Conservation (phyloP, 2,329 filamentous ascomycete genomes). For the Xylaria sp. region DNA sequence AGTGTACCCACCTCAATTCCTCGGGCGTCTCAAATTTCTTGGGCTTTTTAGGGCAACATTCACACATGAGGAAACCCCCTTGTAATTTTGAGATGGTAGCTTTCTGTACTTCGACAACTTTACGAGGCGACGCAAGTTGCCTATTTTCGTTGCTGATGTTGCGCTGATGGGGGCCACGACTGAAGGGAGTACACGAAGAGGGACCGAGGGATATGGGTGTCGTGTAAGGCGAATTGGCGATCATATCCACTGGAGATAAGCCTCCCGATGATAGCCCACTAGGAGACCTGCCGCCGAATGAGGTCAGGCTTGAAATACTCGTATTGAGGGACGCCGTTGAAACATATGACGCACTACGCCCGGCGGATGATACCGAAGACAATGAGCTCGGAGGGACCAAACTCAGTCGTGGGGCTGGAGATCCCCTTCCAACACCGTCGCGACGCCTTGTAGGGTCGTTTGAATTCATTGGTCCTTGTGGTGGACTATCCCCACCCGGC, state of each 20-base stretch:
- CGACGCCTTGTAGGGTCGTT: slow-evolving; percentile 61
- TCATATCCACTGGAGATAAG: slow-evolving; percentile 53
- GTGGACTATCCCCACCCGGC: slow-evolving; percentile 58
- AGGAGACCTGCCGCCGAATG: slow-evolving; percentile 61
- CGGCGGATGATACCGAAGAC: slow-evolving; percentile 58
- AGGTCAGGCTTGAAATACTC: slow-evolving; percentile 56
- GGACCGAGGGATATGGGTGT: slow-evolving; percentile 61
- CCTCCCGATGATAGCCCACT: slow-evolving; percentile 61
- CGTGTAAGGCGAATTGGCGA: slow-evolving; percentile 62
- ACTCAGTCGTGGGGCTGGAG: slow-evolving; percentile 63
- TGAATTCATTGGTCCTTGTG: slow-evolving; percentile 54
- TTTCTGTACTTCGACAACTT: slow-evolving; percentile 63
- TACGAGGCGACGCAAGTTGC: slow-evolving; percentile 61
- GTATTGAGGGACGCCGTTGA: slow-evolving; percentile 59
- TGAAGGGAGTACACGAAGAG: slow-evolving; percentile 61
- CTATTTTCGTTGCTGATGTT: slow-evolving; percentile 57
- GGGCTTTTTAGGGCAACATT: slow-evolving; percentile 96
- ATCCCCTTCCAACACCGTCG: slow-evolving; percentile 61
- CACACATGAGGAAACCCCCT: slow-evolving; percentile 74
- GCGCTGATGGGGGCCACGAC: slow-evolving; percentile 58
- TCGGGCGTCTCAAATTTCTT: slow-evolving; percentile 91
- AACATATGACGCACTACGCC: slow-evolving; percentile 61
- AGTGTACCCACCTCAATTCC: slow-evolving; percentile 77
- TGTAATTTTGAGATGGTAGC: slow-evolving; percentile 61
- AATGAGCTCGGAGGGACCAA: slow-evolving; percentile 59